These are phyloP conservation scores for Westerdykella aurantiaca DNA, from an alignment of 2,329 filamentous ascomycete species.

Conservation along the genomic window DNA sequence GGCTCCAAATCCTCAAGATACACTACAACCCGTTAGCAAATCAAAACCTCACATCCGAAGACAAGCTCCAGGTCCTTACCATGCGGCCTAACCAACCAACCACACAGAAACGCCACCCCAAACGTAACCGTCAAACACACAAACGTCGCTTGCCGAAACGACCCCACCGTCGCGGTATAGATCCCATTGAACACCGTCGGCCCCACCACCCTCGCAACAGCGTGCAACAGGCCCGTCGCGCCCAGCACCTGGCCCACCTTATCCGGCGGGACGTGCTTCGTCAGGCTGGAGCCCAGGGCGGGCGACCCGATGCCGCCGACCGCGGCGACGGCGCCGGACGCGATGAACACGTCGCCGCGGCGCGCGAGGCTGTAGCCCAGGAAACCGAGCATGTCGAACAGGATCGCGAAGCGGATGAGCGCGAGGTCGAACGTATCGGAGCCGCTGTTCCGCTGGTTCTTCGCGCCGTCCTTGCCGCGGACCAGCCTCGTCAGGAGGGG, in stretches of 20 bases:
- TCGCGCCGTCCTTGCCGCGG: conserved; percentile 48
- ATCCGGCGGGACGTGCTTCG: conserved; percentile 83
- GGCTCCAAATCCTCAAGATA: conserved; percentile 6
- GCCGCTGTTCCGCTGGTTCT: conserved; percentile 48
- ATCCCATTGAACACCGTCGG: conserved; percentile 81
- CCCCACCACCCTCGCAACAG: conserved; percentile 69
- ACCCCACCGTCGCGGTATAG: conserved; percentile 73
- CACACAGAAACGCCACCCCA: conserved; percentile 57
- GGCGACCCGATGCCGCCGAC: conserved; percentile 81
- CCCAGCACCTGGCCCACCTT: conserved; percentile 82
- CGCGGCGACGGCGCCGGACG: conserved; percentile 66
- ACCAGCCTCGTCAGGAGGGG: conserved; percentile 72
- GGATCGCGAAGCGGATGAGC: conserved; percentile 66
- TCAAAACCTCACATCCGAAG: neutral
- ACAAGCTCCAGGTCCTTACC: conserved; percentile 50
- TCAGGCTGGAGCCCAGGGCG: conserved; percentile 75
- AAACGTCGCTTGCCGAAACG: conserved; percentile 77
- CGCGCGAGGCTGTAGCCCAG: conserved; percentile 66
- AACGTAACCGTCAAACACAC: conserved; percentile 66
- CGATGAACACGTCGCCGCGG: conserved; percentile 58
- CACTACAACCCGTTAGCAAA: conserved; percentile 1
- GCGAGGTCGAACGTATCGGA: conserved; percentile 72
- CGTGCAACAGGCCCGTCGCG: conserved; percentile 79
- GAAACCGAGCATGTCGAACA: conserved; percentile 71
- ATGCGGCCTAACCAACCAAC: conserved; percentile 66